A percentile compares a stretch with the other conserved stretches of the same genome.
phyloP scores from a whole-genome alignment of 148 eudicot species.

The Beta vulgaris region DNA sequence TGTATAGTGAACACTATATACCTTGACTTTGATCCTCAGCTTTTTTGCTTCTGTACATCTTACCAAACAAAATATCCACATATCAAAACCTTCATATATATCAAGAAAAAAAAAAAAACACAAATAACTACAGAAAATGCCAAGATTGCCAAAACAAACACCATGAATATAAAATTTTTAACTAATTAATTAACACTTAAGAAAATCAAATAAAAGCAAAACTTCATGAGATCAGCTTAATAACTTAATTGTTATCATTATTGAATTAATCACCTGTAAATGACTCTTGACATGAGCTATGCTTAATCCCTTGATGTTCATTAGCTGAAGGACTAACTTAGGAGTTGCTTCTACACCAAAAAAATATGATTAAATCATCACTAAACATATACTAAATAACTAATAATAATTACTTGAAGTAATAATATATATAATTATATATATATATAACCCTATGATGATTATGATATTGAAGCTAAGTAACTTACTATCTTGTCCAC shows the following conservation, averaged over 20 bases:
- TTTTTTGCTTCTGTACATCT: constrained; percentile 83
- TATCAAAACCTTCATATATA: constrained; percentile 2
- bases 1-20: constrained; percentile 8
- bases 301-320: constrained; percentile 78
- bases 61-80: constrained; percentile 2
- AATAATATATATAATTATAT: background rate
- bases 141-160: too few relatives aligned
- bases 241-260: background rate
- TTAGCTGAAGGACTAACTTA: constrained; percentile 75
- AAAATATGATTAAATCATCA: background rate
- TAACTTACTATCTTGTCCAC: constrained; percentile 79
- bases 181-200: too few relatives aligned
- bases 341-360: constrained; percentile 75
- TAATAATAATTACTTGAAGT: background rate
- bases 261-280: constrained; percentile 55
- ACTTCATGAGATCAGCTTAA: too few relatives aligned
- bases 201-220: too few relatives aligned
- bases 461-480: background rate
- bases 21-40: constrained; percentile 55
- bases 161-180: too few relatives aligned
- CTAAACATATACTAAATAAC: background rate
- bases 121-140: too few relatives aligned
- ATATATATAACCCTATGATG: background rate
- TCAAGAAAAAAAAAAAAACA: background rate
- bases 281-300: constrained; percentile 96